These are phyloP conservation scores for Colletotrichum higginsianum DNA, from an alignment of 2,329 filamentous ascomycete species.

Conservation along the genomic window DNA sequence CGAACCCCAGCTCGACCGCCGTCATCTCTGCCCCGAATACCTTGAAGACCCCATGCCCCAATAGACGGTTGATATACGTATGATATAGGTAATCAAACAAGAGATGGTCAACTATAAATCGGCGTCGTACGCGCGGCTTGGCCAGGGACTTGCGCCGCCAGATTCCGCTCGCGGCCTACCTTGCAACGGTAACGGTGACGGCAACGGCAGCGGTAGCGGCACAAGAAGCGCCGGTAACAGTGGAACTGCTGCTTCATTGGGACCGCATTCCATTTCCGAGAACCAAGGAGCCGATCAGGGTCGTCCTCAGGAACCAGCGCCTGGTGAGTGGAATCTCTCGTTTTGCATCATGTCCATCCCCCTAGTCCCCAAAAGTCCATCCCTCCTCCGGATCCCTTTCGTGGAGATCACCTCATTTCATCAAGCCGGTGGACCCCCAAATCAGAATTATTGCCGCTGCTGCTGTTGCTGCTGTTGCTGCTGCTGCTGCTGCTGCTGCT, in stretches of 20 bases:
- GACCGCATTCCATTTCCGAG: slow-evolving; percentile 15
- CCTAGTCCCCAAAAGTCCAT: neutral
- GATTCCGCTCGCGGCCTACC: slow-evolving; percentile 23
- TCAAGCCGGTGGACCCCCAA: slow-evolving; percentile 9
- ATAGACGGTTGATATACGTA: neutral
- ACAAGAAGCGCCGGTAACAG: slow-evolving; percentile 6
- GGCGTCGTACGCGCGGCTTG: slow-evolving; percentile 28
- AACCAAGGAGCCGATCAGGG: neutral
- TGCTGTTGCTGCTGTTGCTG: neutral
- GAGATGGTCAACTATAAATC: slow-evolving; percentile 16
- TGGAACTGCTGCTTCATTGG: slow-evolving; percentile 22
- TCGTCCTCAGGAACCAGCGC: neutral
- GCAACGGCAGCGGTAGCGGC: slow-evolving; percentile 9
- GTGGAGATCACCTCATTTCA: slow-evolving; percentile 20
- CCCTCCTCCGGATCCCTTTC: neutral
- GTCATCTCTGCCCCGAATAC: no score
- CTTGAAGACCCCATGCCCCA: neutral
- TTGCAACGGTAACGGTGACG: slow-evolving; percentile 11
- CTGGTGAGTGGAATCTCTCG: slow-evolving; percentile 2
- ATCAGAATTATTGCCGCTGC: slow-evolving; percentile 3
- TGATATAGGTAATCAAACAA: neutral
- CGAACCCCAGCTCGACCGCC: neutral
- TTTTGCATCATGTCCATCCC: neutral
- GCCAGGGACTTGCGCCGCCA: slow-evolving; percentile 30
- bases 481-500: neutral